Evolutionary conservation across 2,329 filamentous ascomycete genomes (phyloP), one percentile per base, ranked within the genome.

Genomic region (Fonsecaea monophora): DNA sequence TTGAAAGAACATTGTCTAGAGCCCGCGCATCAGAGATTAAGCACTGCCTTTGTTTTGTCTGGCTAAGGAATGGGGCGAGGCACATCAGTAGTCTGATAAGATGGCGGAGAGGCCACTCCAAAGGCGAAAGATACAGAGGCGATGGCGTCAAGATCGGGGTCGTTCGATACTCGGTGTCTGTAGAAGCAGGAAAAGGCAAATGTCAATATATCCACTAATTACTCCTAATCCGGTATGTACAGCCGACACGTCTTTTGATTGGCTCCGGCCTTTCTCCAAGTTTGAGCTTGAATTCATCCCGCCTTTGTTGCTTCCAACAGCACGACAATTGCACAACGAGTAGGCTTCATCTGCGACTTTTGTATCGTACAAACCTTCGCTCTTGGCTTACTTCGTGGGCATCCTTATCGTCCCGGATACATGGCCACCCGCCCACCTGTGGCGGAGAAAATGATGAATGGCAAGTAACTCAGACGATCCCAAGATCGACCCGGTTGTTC

Each of bases 221-320:
- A 53, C 18, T 15, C 57, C 42, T 1, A 10, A 60, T 60, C 25
- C 12, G 15, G 57, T 53, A 60, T 37, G 57, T 53, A 21, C 25
- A 60, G 38, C 57, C 57, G 57, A 60, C 3, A 4, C n/a, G 30
- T 1, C 15, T 10, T 7, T 8, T 13, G 42, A 38, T 48, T 60
- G 42, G 57, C 18, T 48, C 12, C 3, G 18, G 30, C 9, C 42
- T 35, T 25, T 30, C 30, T 4, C 4, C 40, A 42, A 25, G 45
- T 7, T 38, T 53, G 57, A 60, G 18, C 32, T 35, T 61, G 38
- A 40, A 61, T 30, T 61, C 34, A 37, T 53, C 59, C 45, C 15
- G 45, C 45, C 30, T 50, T 30, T 25, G 18, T 10, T 50, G 18
- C 42, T 50, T 25, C 45, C 45, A 12, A 50, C 45, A 18, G 18